Evolutionary conservation across 495 filamentous ascomycete species (phyloP), one percentile per base, ranked within the genome.

Genomic region (Penicillium coffeae): DNA sequence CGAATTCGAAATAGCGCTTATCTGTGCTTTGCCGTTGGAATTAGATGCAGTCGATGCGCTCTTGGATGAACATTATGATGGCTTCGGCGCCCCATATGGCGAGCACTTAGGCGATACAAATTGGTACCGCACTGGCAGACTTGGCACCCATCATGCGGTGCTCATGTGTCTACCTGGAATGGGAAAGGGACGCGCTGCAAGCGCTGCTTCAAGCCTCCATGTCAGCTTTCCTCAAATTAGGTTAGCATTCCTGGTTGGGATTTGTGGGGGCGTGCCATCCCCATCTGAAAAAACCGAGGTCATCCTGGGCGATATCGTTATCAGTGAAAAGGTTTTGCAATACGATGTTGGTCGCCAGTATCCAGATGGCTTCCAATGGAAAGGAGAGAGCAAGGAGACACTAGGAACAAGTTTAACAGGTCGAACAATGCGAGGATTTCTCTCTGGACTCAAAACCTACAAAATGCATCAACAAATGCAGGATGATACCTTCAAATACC

Each of bases 281-380:
- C 33, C 46, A 13, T 20, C 46, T 8, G 22, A 25, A 8, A 36
- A 19, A 21, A 40, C 48, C 7, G 58, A 66, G 18, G 49, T 71
- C 7, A 43, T 71, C 13, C 62, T 77, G 1, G 73, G 75, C 4
- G 73, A 78, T 50, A 69, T 76, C 0, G 58, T 76, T 15, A 66
- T 78, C 32, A 72, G 70, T 45, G 64, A 61, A 1, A 42, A 38
- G 9, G 44, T 72, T 6, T 48, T 74, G n/a, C 54, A 76, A 44
- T 70, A 69, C 45, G 65, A 70, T 39, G 63, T 68, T 49, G 71
- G 71, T 15, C 49, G 56, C 20, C 63, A 57, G 36, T 58, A 58
- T 25, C 57, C 62, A 2, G 47, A 55, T 42, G 52, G 52, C 9
- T 64, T 65, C 32, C 32, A 50, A 15, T 34, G 40, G n/a, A 71